phyloP scores from a whole-genome alignment of 345 rosid species.

The Geranium brycei region DNA sequence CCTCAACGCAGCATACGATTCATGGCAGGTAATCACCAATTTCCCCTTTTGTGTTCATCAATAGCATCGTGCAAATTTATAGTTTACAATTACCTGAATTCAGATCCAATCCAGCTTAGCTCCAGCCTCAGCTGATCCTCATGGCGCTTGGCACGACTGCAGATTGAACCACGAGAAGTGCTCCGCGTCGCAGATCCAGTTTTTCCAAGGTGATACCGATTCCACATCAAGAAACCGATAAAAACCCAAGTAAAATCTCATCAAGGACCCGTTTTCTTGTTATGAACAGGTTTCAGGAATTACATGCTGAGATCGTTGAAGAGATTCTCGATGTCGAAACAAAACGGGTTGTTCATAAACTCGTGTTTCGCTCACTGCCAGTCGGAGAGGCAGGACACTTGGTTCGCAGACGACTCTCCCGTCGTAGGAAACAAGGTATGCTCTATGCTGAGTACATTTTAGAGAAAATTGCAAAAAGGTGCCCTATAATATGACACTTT shows the following conservation, averaged over 20 bases:
- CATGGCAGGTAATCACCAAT: slow-evolving; percentile 73
- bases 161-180: slow-evolving; percentile 66
- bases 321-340: slow-evolving; percentile 51
- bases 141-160: slow-evolving; percentile 78
- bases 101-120: slow-evolving; percentile 92
- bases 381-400: slow-evolving; percentile 87
- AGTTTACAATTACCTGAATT: slow-evolving; percentile 7
- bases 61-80: background rate
- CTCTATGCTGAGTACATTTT: background rate
- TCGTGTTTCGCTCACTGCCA: slow-evolving; percentile 97
- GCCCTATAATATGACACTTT: too few species aligned
- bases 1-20: slow-evolving; percentile 84
- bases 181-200: slow-evolving; percentile 43
- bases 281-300: slow-evolving; percentile 54
- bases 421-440: slow-evolving; percentile 58
- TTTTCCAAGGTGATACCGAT: slow-evolving; percentile 50
- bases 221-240: too few species aligned
- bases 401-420: slow-evolving; percentile 85
- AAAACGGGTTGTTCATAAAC: slow-evolving; percentile 75
- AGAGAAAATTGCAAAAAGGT: too few species aligned
- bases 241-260: background rate
- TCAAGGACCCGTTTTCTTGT: background rate
- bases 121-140: slow-evolving; percentile 80
- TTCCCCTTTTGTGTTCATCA: too few species aligned
- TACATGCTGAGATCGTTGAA: slow-evolving; percentile 59